Percentiles rank a stretch among this genome's conserved stretches.
Evolutionary conservation across 257 asterid species (phyloP).

Genomic region (Orobanche coerulescens): DNA sequence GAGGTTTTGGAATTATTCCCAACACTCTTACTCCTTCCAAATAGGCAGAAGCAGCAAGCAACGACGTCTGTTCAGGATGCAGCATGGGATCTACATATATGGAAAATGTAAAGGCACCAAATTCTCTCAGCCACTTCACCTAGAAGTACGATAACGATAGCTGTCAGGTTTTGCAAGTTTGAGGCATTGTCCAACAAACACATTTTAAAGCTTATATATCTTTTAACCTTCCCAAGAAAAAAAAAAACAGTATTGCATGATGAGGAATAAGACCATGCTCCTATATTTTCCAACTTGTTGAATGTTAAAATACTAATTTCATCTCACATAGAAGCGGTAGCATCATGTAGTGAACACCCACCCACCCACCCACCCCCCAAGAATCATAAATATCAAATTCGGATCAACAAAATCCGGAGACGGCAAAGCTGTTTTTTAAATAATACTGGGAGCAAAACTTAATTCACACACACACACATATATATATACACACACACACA

Average conservation of each 20-base stretch:
- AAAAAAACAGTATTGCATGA: neutral
- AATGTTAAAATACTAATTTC: neutral
- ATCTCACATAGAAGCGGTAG: neutral
- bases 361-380: too few species aligned
- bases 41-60: too few species aligned
- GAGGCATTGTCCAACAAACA: neutral
- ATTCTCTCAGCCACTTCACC: conserved; percentile 86
- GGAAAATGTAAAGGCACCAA: conserved; percentile 71
- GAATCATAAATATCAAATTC: too few species aligned
- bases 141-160: conserved; percentile 24
- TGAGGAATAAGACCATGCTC: neutral
- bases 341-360: too few species aligned
- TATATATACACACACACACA: too few species aligned
- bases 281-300: neutral
- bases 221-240: neutral
- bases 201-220: neutral
- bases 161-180: conserved; percentile 15
- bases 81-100: conserved; percentile 28
- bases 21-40: too few species aligned
- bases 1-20: too few species aligned
- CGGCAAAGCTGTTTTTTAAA: too few species aligned
- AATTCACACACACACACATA: neutral
- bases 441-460: neutral
- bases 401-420: too few species aligned
- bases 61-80: too few species aligned